These are phyloP conservation scores for Rhododendron griersonianum DNA, from an alignment of 148 eudicot species.

Conservation along the genomic window DNA sequence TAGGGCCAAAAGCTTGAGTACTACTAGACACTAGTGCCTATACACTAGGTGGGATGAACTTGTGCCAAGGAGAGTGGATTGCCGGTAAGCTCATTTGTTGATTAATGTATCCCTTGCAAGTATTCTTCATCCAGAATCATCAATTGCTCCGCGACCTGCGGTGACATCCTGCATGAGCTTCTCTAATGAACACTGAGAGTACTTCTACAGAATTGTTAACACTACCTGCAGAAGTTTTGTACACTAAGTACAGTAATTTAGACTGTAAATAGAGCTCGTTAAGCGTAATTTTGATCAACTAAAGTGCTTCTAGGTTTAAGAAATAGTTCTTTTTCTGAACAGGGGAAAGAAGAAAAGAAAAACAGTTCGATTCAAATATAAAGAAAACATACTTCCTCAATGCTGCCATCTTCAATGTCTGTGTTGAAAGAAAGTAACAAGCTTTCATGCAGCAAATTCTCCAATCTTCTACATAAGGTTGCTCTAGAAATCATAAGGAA, in stretches of 20 bases:
- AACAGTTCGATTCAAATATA: not conserved
- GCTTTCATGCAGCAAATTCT: slow-evolving; percentile 52
- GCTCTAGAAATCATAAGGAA: slow-evolving; percentile 17
- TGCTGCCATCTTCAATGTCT: slow-evolving; percentile 79
- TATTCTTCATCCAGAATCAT: slow-evolving; percentile 42
- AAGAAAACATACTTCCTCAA: slow-evolving; percentile 48
- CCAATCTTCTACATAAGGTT: slow-evolving; percentile 37
- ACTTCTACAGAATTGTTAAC: not conserved
- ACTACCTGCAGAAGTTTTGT: not conserved
- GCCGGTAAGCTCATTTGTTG: not conserved
- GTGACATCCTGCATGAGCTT: not conserved
- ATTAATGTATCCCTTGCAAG: slow-evolving; percentile 19
- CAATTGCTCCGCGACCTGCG: slow-evolving; percentile 22
- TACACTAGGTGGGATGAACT: not conserved
- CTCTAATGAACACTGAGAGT: not conserved
- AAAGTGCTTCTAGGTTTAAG: not conserved
- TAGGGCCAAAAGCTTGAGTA: not conserved
- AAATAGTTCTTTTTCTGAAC: not conserved
- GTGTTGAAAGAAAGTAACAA: slow-evolving; percentile 68
- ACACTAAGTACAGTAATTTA: not conserved
- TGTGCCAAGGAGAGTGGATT: not conserved
- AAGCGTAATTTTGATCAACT: not conserved
- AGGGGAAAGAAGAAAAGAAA: not conserved
- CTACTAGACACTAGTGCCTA: not conserved
- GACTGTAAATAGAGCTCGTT: not conserved